Evolutionary conservation across 2,329 filamentous ascomycete genomes (phyloP).

Genomic region (Pseudocercospora musae): DNA sequence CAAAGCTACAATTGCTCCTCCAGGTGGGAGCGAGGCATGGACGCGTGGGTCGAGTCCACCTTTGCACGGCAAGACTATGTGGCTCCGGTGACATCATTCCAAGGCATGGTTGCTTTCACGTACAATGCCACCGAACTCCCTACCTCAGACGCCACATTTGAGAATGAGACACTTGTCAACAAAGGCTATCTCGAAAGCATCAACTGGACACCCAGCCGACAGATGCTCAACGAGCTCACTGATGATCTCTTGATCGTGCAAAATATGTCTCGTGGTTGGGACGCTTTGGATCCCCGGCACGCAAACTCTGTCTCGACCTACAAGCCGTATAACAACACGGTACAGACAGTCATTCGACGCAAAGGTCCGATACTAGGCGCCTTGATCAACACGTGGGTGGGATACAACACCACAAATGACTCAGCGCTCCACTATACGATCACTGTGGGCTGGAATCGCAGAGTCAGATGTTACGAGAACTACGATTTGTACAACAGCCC

Average conservation of each 20-base stretch:
- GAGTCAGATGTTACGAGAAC: constrained; percentile 11
- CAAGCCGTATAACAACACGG: constrained; percentile 10
- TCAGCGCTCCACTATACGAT: constrained; percentile 3
- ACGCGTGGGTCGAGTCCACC: constrained; percentile 11
- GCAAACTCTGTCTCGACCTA: constrained; percentile 3
- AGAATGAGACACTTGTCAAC: background rate
- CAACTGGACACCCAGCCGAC: constrained; percentile 25
- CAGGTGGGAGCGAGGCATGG: constrained; percentile 8
- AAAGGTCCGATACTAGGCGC: constrained; percentile 16
- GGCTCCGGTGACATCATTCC: background rate
- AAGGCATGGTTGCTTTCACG: constrained; percentile 8
- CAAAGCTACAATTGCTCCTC: constrained; percentile 5
- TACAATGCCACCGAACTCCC: constrained; percentile 11
- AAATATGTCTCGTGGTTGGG: background rate
- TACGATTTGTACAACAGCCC: constrained; percentile 9
- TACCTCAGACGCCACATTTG: background rate
- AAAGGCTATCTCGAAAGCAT: background rate
- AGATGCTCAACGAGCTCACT: constrained; percentile 20
- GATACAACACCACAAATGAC: background rate
- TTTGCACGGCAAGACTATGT: background rate
- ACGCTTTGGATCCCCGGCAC: background rate
- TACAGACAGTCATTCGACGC: constrained; percentile 10
- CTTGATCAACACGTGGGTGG: constrained; percentile 3
- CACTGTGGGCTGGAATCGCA: background rate
- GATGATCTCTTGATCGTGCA: constrained; percentile 7